phyloP scores from a whole-genome alignment of 2,329 filamentous ascomycete species.

The Sporothrix brunneoviolacea region DNA sequence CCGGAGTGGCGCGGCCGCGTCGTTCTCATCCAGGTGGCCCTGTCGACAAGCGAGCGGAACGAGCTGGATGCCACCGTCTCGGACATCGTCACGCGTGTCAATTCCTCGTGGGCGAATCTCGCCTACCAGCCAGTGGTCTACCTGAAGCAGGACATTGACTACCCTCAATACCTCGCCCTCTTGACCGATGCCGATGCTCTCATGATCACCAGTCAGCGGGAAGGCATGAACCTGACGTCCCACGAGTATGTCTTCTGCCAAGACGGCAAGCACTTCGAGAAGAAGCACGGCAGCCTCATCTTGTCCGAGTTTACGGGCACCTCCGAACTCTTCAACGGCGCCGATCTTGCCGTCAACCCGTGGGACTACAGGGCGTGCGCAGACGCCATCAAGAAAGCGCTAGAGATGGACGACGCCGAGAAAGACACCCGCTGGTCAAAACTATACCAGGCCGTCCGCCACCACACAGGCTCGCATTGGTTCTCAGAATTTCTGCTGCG shows the following conservation, averaged over 20 bases:
- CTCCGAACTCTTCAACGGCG: conserved; percentile 72
- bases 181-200: conserved; percentile 83
- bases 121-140: conserved; percentile 91
- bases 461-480: conserved; percentile 83
- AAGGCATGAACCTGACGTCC: conserved; percentile 94
- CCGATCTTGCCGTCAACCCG: conserved; percentile 82
- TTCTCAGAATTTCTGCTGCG: conserved; percentile 66
- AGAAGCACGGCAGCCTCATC: conserved; percentile 83
- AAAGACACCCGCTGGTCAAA: conserved; percentile 68
- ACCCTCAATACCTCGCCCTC: conserved; percentile 86
- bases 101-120: conserved; percentile 82
- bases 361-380: conserved; percentile 91
- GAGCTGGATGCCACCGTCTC: conserved; percentile 84
- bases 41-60: conserved; percentile 79
- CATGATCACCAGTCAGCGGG: conserved; percentile 90
- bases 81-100: conserved; percentile 91
- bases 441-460: conserved; percentile 65
- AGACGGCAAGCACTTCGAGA: conserved; percentile 65
- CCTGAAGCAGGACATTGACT: conserved; percentile 89
- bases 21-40: conserved; percentile 88
- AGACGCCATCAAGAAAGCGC: conserved; percentile 72
- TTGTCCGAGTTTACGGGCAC: conserved; percentile 94
- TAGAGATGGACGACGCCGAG: conserved; percentile 73
- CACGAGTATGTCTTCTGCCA: conserved; percentile 94
- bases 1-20: conserved; percentile 83